phyloP scores from a whole-genome alignment of 148 eudicot genomes.

The Fagopyrum homotropicum region DNA sequence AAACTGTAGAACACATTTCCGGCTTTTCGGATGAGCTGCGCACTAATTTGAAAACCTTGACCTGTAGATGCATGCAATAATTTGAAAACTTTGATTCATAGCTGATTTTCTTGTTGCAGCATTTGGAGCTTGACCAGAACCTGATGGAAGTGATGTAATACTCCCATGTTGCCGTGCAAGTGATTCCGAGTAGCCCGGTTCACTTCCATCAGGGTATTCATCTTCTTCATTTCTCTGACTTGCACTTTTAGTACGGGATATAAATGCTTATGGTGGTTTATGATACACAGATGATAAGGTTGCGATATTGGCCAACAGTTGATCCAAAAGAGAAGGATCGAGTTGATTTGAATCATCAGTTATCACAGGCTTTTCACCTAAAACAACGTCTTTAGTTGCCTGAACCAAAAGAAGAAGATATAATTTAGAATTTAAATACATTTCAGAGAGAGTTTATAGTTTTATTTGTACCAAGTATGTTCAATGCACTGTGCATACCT shows the following conservation, averaged over 20 bases:
- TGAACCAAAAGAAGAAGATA: slow-evolving; percentile 17
- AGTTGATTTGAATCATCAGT: slow-evolving; percentile 93
- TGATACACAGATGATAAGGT: slow-evolving; percentile 94
- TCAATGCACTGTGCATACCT: slow-evolving; percentile 35
- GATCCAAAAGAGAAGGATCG: slow-evolving; percentile 90
- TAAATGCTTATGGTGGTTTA: slow-evolving; percentile 93
- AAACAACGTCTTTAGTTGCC: slow-evolving; percentile 98
- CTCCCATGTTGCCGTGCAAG: slow-evolving; percentile 38
- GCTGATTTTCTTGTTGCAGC: slow-evolving; percentile 15
- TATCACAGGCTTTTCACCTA: slow-evolving; percentile 98
- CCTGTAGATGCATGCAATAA: slow-evolving; percentile 68
- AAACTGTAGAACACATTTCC: slow-evolving; percentile 86
- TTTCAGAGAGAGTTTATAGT: not conserved
- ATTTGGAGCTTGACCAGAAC: slow-evolving; percentile 27
- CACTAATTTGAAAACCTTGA: slow-evolving; percentile 92
- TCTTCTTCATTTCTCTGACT: slow-evolving; percentile 80
- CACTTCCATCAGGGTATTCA: slow-evolving; percentile 76
- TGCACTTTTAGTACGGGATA: slow-evolving; percentile 73
- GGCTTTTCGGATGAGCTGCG: slow-evolving; percentile 73
- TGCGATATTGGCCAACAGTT: slow-evolving; percentile 93
- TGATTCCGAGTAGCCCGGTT: slow-evolving; percentile 63
- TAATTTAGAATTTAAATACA: not conserved
- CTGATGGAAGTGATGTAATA: slow-evolving; percentile 60
- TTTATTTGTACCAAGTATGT: not conserved
- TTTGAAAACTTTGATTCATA: slow-evolving; percentile 9